phyloP scores from a whole-genome alignment of 1,284 basidiomycete species.

The Melampsora americana region DNA sequence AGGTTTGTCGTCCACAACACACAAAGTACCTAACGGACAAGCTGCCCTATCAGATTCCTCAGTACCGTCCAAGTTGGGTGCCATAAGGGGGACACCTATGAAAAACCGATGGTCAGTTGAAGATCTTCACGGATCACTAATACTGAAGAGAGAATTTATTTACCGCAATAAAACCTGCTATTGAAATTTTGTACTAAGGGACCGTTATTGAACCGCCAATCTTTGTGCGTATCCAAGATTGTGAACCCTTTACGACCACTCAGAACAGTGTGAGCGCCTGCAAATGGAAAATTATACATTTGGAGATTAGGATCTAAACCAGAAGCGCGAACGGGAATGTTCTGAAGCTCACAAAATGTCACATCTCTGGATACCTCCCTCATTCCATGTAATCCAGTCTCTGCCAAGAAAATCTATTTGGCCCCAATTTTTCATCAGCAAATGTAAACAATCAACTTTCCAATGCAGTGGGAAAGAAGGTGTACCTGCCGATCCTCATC shows the following conservation, averaged over 20 bases:
- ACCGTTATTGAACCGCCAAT: constrained; percentile 40
- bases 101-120: no score
- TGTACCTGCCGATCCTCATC: constrained; percentile 23
- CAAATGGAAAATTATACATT: background rate
- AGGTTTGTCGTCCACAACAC: constrained; percentile 22
- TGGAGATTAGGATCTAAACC: background rate
- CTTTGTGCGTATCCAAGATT: constrained; percentile 35
- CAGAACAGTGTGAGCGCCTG: constrained; percentile 35
- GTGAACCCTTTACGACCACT: constrained; percentile 33
- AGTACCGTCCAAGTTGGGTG: constrained; percentile 27
- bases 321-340: constrained; percentile 2
- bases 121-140: no score
- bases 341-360: constrained; percentile 17
- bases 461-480: no score
- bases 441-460: no score
- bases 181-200: constrained; percentile 28
- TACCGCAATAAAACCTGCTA: constrained; percentile 10
- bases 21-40: constrained; percentile 32
- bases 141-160: no score
- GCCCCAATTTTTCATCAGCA: no score
- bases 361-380: constrained; percentile 29
- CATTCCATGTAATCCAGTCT: constrained; percentile 23
- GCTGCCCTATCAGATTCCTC: constrained; percentile 20
- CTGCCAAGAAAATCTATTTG: constrained; percentile 21
- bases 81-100: constrained; percentile 30